These are phyloP conservation scores for Bondarzewia mesenterica DNA, from an alignment of 1,284 basidiomycete genomes.

Conservation along the genomic window DNA sequence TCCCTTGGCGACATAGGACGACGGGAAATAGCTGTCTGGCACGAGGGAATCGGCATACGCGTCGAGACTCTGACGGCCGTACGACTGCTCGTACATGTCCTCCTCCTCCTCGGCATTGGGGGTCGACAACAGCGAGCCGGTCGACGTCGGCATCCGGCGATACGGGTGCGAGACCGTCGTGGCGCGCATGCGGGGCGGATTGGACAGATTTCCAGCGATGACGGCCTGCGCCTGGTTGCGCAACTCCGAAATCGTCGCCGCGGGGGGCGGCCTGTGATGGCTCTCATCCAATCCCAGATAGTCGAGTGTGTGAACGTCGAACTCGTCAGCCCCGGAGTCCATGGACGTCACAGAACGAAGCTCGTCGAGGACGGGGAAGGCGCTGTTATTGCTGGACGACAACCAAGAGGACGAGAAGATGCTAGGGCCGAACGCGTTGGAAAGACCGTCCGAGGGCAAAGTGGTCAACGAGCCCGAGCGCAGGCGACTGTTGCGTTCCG, in stretches of 20 bases:
- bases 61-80: constrained; percentile 34
- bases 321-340: constrained; percentile 76
- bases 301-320: constrained; percentile 89
- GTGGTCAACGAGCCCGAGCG: constrained; percentile 83
- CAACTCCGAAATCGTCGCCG: constrained; percentile 78
- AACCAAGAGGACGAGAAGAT: constrained; percentile 87
- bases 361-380: constrained; percentile 66
- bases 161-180: constrained; percentile 85
- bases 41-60: constrained; percentile 46
- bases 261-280: constrained; percentile 40
- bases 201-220: constrained; percentile 72
- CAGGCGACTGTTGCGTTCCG: constrained; percentile 70
- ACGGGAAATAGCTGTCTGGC: constrained; percentile 42
- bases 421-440: constrained; percentile 80
- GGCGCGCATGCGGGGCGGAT: constrained; percentile 76
- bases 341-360: constrained; percentile 70
- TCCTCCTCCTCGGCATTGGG: constrained; percentile 62
- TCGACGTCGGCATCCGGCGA: constrained; percentile 50
- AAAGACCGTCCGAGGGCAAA: constrained; percentile 62
- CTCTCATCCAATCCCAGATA: constrained; percentile 87
- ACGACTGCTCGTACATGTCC: constrained; percentile 56
- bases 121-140: constrained; percentile 49
- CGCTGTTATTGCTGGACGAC: constrained; percentile 50
- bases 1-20: constrained; percentile 59
- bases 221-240: constrained; percentile 83